Percentiles rank a stretch among this genome's conserved stretches.
phyloP scores from a whole-genome alignment of 1,284 basidiomycete species.

The Leucoagaricus sp. region DNA sequence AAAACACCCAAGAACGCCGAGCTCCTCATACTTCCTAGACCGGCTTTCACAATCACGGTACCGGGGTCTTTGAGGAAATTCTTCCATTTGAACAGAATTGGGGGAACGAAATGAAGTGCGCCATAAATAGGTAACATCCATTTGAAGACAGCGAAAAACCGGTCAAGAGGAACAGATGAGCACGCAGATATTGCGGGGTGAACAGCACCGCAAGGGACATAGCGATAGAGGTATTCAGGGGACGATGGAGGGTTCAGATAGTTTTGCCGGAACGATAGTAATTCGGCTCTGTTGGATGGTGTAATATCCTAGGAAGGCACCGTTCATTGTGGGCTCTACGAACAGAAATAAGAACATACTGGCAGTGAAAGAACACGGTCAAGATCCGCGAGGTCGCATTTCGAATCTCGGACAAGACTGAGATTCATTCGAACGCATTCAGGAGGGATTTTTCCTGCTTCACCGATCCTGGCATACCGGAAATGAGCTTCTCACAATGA shows the following conservation, averaged over 20 bases:
- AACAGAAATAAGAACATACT: conserved; percentile 34
- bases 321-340: neutral
- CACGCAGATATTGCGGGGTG: conserved; percentile 85
- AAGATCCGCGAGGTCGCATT: conserved; percentile 57
- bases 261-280: conserved; percentile 20
- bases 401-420: conserved; percentile 57
- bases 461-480: conserved; percentile 37
- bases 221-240: conserved; percentile 50
- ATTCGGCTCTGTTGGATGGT: conserved; percentile 27
- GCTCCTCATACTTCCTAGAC: conserved; percentile 79
- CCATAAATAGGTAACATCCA: conserved; percentile 90
- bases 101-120: conserved; percentile 89
- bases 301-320: conserved; percentile 35
- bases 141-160: conserved; percentile 81
- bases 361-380: conserved; percentile 52
- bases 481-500: neutral
- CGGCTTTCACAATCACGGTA: conserved; percentile 63
- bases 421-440: conserved; percentile 65
- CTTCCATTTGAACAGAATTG: conserved; percentile 73
- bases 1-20: conserved; percentile 89
- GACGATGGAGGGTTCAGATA: conserved; percentile 9
- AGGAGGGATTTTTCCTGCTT: conserved; percentile 67
- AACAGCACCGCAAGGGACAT: conserved; percentile 63
- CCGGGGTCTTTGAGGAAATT: conserved; percentile 63
- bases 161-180: conserved; percentile 62